Evolutionary conservation across 306 rosid genomes (phyloP), one percentile per base, ranked within the genome.

Genomic region (Begonia peltatifolia): DNA sequence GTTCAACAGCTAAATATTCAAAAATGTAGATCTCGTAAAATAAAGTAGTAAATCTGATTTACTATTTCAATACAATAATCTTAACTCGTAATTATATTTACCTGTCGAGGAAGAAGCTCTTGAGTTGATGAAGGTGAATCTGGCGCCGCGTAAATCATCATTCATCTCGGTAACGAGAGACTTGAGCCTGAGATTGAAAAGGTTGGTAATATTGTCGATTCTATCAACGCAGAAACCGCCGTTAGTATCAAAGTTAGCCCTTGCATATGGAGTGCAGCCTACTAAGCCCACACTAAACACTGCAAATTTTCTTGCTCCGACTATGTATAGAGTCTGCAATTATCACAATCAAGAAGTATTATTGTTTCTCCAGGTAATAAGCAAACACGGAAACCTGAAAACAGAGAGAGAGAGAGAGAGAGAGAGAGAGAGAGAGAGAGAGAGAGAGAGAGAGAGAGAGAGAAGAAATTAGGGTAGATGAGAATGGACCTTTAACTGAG

Each of bases 221-320:
- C 42, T 22, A 0, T 69, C 58, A 8, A 71, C 82, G 62, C 96
- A 88, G 12, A 48, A 2, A 25, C 74, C 47, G 5, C 75, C 79
- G 4, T 47, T 52, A 56, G 72, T 66, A 11, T 72, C 78, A 59
- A 51, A 76, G 8, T 6, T 17, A 0, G 52, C 3, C 3, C 59
- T 47, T 67, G 79, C 85, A 52, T n/a, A 42, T 20, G 85, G 95
- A 42, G 64, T n/a, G 65, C 95, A 86, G 0, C 94, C 89, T 18
- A 87, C 0, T 15, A 3, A 11, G 44, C 68, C 60, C 14, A 72
- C 6, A 11, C 92, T 94, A 60, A 69, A 8, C 70, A 79, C 23
- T 3, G 50, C 77, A 47, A 88, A 16, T 59, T 84, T 84, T 49
- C 80, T 88, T 49, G 79, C 92, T 63, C 93, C 95, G 22, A 20